Percentiles rank a stretch among this genome's conserved stretches.
These are phyloP conservation scores for Naganishia antarctica DNA, from an alignment of 768 basidiomycete genomes.

Conservation along the genomic window DNA sequence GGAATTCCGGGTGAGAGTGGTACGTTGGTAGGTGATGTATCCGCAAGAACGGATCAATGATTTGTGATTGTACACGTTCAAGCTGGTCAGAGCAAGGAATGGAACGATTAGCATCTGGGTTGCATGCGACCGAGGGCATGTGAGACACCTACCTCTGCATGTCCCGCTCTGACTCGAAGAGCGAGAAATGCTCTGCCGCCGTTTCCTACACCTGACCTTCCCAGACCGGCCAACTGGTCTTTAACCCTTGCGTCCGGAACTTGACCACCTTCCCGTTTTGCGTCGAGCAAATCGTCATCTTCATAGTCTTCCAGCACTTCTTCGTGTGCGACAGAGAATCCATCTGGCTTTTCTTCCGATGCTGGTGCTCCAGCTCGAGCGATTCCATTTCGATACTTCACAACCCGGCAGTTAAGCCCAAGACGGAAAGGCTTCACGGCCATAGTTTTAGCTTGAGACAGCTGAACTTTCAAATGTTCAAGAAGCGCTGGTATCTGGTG, in stretches of 20 bases:
- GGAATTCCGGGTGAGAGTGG: slow-evolving; percentile 75
- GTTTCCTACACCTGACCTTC: slow-evolving; percentile 32
- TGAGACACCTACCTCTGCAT: slow-evolving; percentile 59
- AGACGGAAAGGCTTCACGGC: slow-evolving; percentile 51
- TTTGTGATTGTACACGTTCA: slow-evolving; percentile 54
- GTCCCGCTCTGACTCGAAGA: slow-evolving; percentile 77
- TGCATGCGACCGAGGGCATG: background rate
- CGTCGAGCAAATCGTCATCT: slow-evolving; percentile 68
- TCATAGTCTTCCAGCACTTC: slow-evolving; percentile 31
- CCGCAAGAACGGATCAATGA: slow-evolving; percentile 59
- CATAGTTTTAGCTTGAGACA: background rate
- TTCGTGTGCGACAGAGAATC: background rate
- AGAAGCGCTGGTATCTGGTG: slow-evolving; percentile 56
- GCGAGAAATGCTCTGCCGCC: slow-evolving; percentile 66
- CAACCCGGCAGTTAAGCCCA: slow-evolving; percentile 63
- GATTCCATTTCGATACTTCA: slow-evolving; percentile 54
- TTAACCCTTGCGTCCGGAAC: background rate
- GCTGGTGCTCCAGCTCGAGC: slow-evolving; percentile 52
- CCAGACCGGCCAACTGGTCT: background rate
- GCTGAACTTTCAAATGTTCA: slow-evolving; percentile 22
- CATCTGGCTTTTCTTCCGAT: background rate
- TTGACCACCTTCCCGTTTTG: slow-evolving; percentile 54
- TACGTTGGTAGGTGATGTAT: slow-evolving; percentile 69
- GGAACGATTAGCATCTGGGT: background rate
- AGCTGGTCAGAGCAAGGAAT: slow-evolving; percentile 54